A percentile compares a stretch with the other conserved stretches of the same genome.
These are phyloP conservation scores for Lactifluus hygrophoroides DNA, from an alignment of 768 basidiomycete species.

Conservation along the genomic window DNA sequence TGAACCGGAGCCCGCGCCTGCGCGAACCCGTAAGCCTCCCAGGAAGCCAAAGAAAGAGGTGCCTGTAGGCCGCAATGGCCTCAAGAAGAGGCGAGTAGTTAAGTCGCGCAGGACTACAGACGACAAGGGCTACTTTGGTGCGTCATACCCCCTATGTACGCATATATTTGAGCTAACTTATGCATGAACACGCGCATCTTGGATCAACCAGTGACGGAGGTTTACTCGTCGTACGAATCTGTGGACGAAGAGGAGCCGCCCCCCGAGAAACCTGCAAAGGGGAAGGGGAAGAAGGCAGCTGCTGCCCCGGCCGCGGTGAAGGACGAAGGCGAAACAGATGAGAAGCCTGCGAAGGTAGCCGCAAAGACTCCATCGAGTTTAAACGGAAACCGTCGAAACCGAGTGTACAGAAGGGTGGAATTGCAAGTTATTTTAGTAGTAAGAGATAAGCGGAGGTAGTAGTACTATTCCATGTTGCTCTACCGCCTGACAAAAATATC, in stretches of 20 bases:
- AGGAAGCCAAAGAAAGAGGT: slow-evolving; percentile 46
- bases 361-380: not conserved
- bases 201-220: slow-evolving; percentile 49
- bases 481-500: not conserved
- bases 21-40: slow-evolving; percentile 30
- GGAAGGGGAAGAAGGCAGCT: slow-evolving; percentile 14
- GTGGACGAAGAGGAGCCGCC: slow-evolving; percentile 50
- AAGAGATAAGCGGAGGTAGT: slow-evolving; percentile 5
- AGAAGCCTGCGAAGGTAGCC: not conserved
- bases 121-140: slow-evolving; percentile 69
- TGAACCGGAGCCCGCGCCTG: slow-evolving; percentile 17
- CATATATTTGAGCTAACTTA: not conserved
- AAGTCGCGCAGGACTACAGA: slow-evolving; percentile 50
- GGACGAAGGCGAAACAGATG: not conserved
- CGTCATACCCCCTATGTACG: slow-evolving; percentile 20
- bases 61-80: slow-evolving; percentile 71
- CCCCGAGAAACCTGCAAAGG: slow-evolving; percentile 12
- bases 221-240: slow-evolving; percentile 77
- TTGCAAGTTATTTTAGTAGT: slow-evolving; percentile 8
- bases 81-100: slow-evolving; percentile 61
- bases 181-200: not conserved
- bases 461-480: no score
- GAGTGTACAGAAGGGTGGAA: slow-evolving; percentile 7
- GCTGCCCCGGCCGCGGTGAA: slow-evolving; percentile 6
- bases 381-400: slow-evolving; percentile 13